A percentile compares a stretch with the other conserved stretches of the same genome.
phyloP scores from a whole-genome alignment of 2,329 filamentous ascomycete genomes.

The Davidsoniella eucalypti region DNA sequence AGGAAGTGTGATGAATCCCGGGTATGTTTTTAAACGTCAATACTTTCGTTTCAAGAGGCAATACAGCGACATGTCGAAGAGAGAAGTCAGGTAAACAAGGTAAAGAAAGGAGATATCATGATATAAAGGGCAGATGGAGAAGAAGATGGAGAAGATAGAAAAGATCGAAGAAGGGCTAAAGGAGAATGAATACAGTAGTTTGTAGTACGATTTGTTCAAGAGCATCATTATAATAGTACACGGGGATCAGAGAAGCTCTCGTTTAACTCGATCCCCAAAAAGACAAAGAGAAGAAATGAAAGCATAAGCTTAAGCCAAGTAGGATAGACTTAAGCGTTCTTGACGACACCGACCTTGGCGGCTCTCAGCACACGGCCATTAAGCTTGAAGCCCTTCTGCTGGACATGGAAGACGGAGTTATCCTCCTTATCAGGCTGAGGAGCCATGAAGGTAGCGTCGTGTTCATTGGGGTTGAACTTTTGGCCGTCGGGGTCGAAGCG shows the following conservation, averaged over 20 bases:
- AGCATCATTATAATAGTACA: constrained; percentile 13
- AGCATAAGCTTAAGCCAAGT: background rate
- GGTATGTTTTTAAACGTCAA: background rate
- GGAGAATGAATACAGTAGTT: background rate
- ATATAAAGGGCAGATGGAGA: background rate
- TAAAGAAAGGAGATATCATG: background rate
- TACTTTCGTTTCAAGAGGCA: background rate
- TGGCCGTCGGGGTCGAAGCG: constrained; percentile 68
- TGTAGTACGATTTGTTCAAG: background rate
- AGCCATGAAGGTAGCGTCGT: constrained; percentile 92
- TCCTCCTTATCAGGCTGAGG: constrained; percentile 78
- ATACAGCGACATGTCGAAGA: background rate
- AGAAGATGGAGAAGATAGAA: background rate
- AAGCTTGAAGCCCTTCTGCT: constrained; percentile 89
- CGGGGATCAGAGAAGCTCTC: background rate
- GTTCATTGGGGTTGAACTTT: constrained; percentile 90
- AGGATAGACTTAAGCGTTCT: constrained; percentile 42
- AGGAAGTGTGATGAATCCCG: no score
- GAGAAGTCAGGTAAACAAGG: background rate
- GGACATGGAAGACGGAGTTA: constrained; percentile 75
- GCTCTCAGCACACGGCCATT: constrained; percentile 82
- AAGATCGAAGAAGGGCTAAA: background rate
- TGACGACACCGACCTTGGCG: constrained; percentile 91
- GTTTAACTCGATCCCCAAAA: background rate
- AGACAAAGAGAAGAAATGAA: background rate